Base-by-base conservation (phyloP, 1,284 basidiomycete genomes). In the Coniferiporia weirii region DNA sequence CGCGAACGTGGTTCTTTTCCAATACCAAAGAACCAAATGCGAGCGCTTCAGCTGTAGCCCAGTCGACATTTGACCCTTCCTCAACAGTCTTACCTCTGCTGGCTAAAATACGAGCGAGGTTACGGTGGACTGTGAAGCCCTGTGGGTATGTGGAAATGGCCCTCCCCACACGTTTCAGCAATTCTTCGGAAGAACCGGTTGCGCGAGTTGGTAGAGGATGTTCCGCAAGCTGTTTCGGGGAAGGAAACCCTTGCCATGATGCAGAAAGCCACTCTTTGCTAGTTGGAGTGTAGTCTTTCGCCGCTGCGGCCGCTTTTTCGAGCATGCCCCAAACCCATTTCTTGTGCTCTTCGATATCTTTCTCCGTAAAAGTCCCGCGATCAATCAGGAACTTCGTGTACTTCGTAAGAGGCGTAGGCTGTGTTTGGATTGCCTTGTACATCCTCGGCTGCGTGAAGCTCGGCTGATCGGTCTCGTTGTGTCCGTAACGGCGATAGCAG, bases 281-380 rank as follows among this genome's bases (percentile, higher is more conserved):
- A 7, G 92, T 91, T 32, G 96, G 92, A 56, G 93, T 87, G 74
- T 99, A 99, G 71, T 95, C 93, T 79, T 98, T 98, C 32, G 91
- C 83, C 44, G 84, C 94, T 49, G 84, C 87, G 27, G 89, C 87
- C 13, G 96, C 94, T 75, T 91, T 95, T 75, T 99, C 96, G 61
- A 99, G 82, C 90, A 95, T 95, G 49, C 93, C 89, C 95, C 94
- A 98, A 1, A 99, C 97, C 97, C 97, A 99, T 72, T 91, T 93
- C 80, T 93, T 93, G 80, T 99, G 97, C 72, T 98, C 95, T 71
- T 98, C 95, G 62, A 98, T 95, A 72, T 99, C 95, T 74, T 91
- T 88, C 73, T 95, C 87, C 49, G 94, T 94, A 73, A 99, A 99
- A 9, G 94, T 94, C 49, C 91, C 91, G 63, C 98, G 93, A 61